phyloP scores from a whole-genome alignment of 257 asterid genomes.

The Solanum commersonii region DNA sequence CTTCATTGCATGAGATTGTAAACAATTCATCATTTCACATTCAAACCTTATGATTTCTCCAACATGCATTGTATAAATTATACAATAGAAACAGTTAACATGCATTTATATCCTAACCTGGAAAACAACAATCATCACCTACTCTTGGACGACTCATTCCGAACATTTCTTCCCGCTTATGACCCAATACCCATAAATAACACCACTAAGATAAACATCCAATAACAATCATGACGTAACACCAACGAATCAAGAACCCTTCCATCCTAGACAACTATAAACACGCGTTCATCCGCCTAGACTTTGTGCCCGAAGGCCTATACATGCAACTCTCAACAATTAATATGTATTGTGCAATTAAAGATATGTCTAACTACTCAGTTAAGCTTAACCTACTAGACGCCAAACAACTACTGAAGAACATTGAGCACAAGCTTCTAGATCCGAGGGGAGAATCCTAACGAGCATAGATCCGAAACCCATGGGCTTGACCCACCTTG shows the following conservation, averaged over 20 bases:
- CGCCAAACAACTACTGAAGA: background rate
- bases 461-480: background rate
- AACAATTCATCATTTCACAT: too few relatives aligned
- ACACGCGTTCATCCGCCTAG: background rate
- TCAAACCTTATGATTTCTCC: background rate
- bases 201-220: background rate
- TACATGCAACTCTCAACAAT: background rate
- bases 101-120: background rate
- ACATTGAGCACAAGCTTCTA: background rate
- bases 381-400: background rate
- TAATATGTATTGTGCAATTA: background rate
- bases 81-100: background rate
- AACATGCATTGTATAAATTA: background rate
- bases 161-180: background rate
- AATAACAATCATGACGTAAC: background rate
- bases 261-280: background rate
- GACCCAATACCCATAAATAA: background rate
- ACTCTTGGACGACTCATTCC: background rate
- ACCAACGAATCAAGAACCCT: background rate
- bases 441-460: background rate
- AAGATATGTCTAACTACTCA: background rate
- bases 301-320: background rate
- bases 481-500: background rate
- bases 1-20: too few relatives aligned
- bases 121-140: background rate